phyloP scores from a whole-genome alignment of 208 protist species.

The Leishmania gerbilli region DNA sequence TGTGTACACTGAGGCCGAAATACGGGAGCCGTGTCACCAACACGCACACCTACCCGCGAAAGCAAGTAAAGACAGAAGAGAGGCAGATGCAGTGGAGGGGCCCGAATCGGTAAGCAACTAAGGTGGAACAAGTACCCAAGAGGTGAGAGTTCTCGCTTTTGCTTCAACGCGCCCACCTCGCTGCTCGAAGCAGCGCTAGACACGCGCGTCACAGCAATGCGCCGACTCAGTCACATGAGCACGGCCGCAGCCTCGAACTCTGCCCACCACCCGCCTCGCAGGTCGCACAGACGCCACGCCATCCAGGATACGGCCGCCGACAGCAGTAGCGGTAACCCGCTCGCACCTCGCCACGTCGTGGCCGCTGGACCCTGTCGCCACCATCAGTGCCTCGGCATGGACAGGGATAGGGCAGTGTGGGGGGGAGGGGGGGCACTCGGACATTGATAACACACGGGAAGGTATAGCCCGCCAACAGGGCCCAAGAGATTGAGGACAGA shows the following conservation, averaged over 20 bases:
- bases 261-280: neutral
- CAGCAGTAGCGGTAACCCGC: neutral
- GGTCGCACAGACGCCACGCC: neutral
- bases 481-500: neutral
- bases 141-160: neutral
- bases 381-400: neutral
- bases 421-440: neutral
- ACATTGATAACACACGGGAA: neutral
- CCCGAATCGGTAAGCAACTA: neutral
- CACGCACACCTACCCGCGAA: neutral
- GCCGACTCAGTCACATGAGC: neutral
- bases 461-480: neutral
- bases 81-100: neutral
- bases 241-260: neutral
- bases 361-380: neutral
- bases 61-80: neutral
- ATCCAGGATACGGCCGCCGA: neutral
- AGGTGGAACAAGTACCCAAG: neutral
- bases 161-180: neutral
- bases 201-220: neutral
- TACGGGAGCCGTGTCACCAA: neutral
- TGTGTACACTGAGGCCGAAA: neutral
- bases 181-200: neutral
- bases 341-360: neutral
- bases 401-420: neutral